A percentile compares a stretch with the other conserved stretches of the same genome.
Conservation (phyloP, 2,329 filamentous ascomycete genomes). For the Xylariaceae sp. region DNA sequence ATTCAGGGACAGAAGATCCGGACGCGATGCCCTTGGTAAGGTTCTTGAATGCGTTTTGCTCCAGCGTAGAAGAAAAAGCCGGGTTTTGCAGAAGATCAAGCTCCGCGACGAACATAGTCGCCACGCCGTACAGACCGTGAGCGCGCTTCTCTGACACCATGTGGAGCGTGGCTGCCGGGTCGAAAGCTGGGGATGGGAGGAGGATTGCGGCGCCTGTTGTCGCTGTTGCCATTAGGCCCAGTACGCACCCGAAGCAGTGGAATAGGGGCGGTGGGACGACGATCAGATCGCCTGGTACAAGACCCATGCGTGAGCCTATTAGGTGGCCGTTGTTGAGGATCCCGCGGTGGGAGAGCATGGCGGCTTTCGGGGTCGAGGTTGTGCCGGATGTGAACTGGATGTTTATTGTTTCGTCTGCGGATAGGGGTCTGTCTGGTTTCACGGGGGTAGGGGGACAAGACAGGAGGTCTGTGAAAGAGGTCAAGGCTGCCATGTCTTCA, state of each 20-base stretch:
- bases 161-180: slow-evolving; percentile 66
- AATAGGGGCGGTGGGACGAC: slow-evolving; percentile 85
- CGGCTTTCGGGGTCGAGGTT: slow-evolving; percentile 84
- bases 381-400: slow-evolving; percentile 98
- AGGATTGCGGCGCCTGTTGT: slow-evolving; percentile 76
- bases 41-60: slow-evolving; percentile 29
- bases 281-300: slow-evolving; percentile 69
- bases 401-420: slow-evolving; percentile 72
- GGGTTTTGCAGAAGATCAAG: slow-evolving; percentile 66
- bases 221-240: slow-evolving; percentile 95
- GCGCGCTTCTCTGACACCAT: slow-evolving; percentile 52
- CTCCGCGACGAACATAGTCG: slow-evolving; percentile 91
- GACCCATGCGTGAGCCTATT: slow-evolving; percentile 80
- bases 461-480: slow-evolving; percentile 41
- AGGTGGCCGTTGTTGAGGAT: slow-evolving; percentile 89
- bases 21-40: slow-evolving; percentile 89
- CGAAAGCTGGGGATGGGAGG: slow-evolving; percentile 83
- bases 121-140: slow-evolving; percentile 77
- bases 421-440: slow-evolving; percentile 43
- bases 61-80: slow-evolving; percentile 27
- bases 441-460: slow-evolving; percentile 32
- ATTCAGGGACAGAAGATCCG: slow-evolving; percentile 77
- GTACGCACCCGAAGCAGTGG: slow-evolving; percentile 83
- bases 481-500: slow-evolving; percentile 38
- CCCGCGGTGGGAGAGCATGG: slow-evolving; percentile 77